Percentiles rank a stretch among this genome's conserved stretches.
Evolutionary conservation across 257 asterid species (phyloP).

Genomic region (Capsicum chinense): DNA sequence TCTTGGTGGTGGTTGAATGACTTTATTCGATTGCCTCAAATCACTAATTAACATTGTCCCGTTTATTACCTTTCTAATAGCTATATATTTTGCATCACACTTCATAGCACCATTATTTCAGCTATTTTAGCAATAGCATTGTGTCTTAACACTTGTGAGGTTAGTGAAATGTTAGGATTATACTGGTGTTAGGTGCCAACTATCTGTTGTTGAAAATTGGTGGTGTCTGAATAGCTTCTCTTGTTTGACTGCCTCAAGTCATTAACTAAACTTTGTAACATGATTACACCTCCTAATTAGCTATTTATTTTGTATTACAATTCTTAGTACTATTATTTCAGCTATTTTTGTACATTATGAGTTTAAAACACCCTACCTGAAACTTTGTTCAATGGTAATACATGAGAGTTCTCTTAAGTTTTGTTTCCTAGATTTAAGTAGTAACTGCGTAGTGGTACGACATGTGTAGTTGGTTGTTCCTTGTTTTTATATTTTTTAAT

Average conservation of each 20-base stretch:
- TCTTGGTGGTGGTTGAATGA: neutral
- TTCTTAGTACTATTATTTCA: neutral
- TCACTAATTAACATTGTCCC: neutral
- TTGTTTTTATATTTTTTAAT: neutral
- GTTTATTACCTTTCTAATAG: neutral
- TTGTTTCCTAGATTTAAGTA: neutral
- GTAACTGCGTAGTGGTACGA: neutral
- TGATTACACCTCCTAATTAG: neutral
- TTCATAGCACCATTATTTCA: neutral
- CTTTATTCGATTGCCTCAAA: neutral
- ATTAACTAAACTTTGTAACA: neutral
- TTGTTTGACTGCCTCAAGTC: neutral
- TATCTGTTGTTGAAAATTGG: neutral
- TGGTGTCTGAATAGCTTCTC: neutral
- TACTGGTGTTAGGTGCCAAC: neutral
- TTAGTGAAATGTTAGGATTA: neutral
- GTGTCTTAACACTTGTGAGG: neutral
- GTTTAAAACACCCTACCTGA: neutral
- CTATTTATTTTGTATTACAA: neutral
- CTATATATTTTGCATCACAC: constrained; percentile 4
- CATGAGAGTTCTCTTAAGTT: neutral
- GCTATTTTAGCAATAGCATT: neutral
- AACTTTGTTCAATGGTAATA: neutral
- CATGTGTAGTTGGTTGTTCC: neutral
- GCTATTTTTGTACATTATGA: neutral